Evolutionary conservation across 2,329 filamentous ascomycete genomes (phyloP), one percentile per base, ranked within the genome.

Genomic region (Claviceps pusilla): DNA sequence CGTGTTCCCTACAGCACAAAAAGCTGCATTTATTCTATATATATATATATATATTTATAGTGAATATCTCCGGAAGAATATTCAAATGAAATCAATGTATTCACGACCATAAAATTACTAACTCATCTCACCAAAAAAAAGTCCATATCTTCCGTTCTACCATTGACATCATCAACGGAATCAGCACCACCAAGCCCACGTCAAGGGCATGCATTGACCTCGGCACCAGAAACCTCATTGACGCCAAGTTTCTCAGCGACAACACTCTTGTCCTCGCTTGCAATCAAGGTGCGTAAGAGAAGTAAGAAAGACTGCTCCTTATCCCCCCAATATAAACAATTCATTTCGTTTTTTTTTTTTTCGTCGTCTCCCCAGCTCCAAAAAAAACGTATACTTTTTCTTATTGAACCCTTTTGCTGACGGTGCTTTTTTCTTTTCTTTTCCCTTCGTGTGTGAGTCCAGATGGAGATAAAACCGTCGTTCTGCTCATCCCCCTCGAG

Each of bases 181-280:
- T 84, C 55, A 86, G 78, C 59, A 71, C 72, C 54, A 65, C 67
- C 41, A 61, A 68, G 3, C 60, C 66, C 1, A 70, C 70, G 2
- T 64, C 65, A n/a, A 66, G 67, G 4, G 71, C 72, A 41, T 63
- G 65, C 29, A 57, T 81, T 9, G 66, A 66, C 37, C 65, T 80
- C 1, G 69, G 66, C 0, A 62, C 68, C 6, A 69, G 68, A 11
- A 68, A 65, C n/a, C 67, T 83, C 16, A 65, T 80, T 24, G 83
- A 89, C 63, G 66, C 85, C 14, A 83, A 84, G 62, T 88, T 89
- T 61, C 74, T 87, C 47, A 75, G 84, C 60, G 79, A 85, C 54
- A 67, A 74, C 12, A 73, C 70, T 0, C 64, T 89, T 1, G 72
- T 89, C 53, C 59, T 87, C 1, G 73, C 89, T 2, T 67, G 78